Evolutionary conservation across 148 eudicot species (phyloP).

Genomic region (Nyssa sinensis): DNA sequence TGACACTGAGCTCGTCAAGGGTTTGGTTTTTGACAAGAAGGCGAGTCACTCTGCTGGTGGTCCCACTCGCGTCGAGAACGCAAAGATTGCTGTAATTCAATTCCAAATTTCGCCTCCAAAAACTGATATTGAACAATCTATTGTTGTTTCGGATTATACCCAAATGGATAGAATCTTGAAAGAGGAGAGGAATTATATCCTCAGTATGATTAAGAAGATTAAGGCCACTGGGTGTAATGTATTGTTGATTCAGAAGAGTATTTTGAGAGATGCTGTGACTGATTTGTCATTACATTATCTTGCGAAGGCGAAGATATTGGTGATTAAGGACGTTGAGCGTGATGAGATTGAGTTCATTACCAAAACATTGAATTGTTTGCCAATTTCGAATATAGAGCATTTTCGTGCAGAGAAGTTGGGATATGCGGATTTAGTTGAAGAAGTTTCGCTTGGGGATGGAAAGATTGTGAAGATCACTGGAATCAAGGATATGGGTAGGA

Average conservation of each 20-base stretch:
- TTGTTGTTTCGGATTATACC: slow-evolving; percentile 85
- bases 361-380: slow-evolving; percentile 88
- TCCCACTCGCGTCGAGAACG: slow-evolving; percentile 82
- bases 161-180: slow-evolving; percentile 97
- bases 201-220: slow-evolving; percentile 94
- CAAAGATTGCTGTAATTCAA: slow-evolving; percentile 89
- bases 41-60: slow-evolving; percentile 86
- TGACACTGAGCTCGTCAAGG: slow-evolving; percentile 82
- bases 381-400: slow-evolving; percentile 91
- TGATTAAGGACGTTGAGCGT: slow-evolving; percentile 89
- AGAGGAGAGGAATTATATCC: slow-evolving; percentile 91
- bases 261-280: slow-evolving; percentile 93
- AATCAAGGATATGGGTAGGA: slow-evolving; percentile 90
- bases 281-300: slow-evolving; percentile 92
- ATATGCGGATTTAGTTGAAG: slow-evolving; percentile 84
- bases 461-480: slow-evolving; percentile 90
- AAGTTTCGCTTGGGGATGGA: slow-evolving; percentile 76
- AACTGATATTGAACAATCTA: slow-evolving; percentile 94
- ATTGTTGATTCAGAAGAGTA: slow-evolving; percentile 94
- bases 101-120: slow-evolving; percentile 95
- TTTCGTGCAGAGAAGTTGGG: slow-evolving; percentile 90
- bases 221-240: slow-evolving; percentile 94
- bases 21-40: slow-evolving; percentile 91
- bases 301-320: slow-evolving; percentile 93
- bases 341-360: slow-evolving; percentile 98